phyloP scores from a whole-genome alignment of 2,329 filamentous ascomycete genomes.

The Sarocladium oryzae region DNA sequence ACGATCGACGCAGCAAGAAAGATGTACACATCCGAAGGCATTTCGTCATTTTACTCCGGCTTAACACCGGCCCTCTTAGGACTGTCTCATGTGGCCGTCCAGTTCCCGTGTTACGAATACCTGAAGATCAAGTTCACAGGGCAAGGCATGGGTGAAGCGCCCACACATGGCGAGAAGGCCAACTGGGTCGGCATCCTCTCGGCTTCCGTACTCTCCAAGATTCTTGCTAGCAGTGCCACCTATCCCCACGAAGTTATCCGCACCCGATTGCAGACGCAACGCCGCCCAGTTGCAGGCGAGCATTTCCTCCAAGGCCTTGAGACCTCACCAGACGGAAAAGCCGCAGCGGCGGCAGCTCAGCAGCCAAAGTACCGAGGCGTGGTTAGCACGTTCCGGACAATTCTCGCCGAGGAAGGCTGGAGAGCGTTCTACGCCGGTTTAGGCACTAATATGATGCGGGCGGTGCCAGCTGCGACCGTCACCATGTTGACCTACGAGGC shows the following conservation, averaged over 20 bases:
- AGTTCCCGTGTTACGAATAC: constrained; percentile 93
- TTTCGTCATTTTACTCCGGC: constrained; percentile 90
- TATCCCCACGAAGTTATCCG: constrained; percentile 97
- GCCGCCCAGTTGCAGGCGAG: constrained; percentile 57
- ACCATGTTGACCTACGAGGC: constrained; percentile 98
- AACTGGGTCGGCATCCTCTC: constrained; percentile 81
- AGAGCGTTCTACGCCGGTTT: constrained; percentile 94
- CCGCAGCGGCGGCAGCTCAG: constrained; percentile 15
- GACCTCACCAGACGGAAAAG: constrained; percentile 23
- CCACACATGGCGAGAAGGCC: constrained; percentile 34
- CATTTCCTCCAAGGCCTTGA: constrained; percentile 45
- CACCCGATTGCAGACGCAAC: constrained; percentile 88
- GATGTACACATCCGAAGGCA: constrained; percentile 88
- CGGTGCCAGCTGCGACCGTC: constrained; percentile 89
- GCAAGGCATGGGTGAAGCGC: constrained; percentile 70
- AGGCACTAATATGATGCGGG: constrained; percentile 95
- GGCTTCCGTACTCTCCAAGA: constrained; percentile 89
- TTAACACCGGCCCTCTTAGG: constrained; percentile 87
- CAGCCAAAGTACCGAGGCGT: constrained; percentile 68
- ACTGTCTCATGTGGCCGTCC: constrained; percentile 90
- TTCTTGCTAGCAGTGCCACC: constrained; percentile 88
- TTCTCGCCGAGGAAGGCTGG: constrained; percentile 89
- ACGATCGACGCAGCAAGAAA: constrained; percentile 89
- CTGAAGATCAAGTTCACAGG: constrained; percentile 89
- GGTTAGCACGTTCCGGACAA: constrained; percentile 73